phyloP scores from a whole-genome alignment of 176 grass and related monocot species.

The Musa troglodytarum region DNA sequence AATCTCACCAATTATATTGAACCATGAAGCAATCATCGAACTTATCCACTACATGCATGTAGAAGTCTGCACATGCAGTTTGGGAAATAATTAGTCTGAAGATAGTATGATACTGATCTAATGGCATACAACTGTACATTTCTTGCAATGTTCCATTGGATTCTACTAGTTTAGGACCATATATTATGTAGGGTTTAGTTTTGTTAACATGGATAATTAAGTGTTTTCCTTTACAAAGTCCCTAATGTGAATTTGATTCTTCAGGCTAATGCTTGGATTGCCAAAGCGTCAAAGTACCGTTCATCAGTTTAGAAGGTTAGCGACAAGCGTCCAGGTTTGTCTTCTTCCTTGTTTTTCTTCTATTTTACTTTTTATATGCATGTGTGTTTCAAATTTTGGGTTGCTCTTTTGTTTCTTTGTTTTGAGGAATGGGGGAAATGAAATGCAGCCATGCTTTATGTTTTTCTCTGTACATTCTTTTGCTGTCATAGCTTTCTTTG shows the following conservation, averaged over 20 bases:
- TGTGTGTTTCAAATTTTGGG: too few species aligned
- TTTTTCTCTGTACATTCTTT: neutral
- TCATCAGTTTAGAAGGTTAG: constrained; percentile 73
- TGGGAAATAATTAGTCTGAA: neutral
- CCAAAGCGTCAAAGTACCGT: constrained; percentile 77
- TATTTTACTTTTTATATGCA: too few species aligned
- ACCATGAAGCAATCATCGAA: neutral
- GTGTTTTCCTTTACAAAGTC: neutral
- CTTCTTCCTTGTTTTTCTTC: constrained; percentile 3
- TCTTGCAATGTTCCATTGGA: neutral
- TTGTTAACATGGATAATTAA: neutral
- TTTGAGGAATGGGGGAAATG: neutral
- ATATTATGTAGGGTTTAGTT: too few species aligned
- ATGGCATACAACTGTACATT: neutral
- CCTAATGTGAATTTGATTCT: neutral
- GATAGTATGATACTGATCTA: neutral
- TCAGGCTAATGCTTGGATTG: constrained; percentile 75
- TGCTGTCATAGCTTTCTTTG: neutral
- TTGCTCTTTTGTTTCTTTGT: too few species aligned
- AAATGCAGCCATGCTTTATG: neutral
- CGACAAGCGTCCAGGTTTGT: constrained; percentile 70
- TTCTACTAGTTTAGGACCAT: neutral
- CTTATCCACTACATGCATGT: neutral
- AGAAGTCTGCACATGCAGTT: neutral
- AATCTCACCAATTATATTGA: neutral